phyloP scores from a whole-genome alignment of 192 early-diverging fungal genomes.

The Backusella tuberculispora region DNA sequence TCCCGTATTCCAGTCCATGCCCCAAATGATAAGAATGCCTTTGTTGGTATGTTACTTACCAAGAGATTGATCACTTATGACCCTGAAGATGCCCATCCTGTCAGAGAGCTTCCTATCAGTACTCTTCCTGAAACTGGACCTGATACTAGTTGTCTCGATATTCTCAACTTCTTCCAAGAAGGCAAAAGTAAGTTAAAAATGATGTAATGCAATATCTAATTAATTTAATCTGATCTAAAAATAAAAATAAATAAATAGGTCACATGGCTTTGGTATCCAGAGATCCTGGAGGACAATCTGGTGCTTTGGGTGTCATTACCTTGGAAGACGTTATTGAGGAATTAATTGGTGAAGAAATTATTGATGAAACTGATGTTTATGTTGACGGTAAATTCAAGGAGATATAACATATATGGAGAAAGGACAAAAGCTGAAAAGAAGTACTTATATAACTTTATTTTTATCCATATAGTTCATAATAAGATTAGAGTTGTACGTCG shows the following conservation, averaged over 20 bases:
- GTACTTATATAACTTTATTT: not conserved
- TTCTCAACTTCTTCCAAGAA: slow-evolving; percentile 84
- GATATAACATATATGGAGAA: not conserved
- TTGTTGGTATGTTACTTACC: slow-evolving; percentile 80
- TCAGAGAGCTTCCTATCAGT: slow-evolving; percentile 60
- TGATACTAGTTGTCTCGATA: slow-evolving; percentile 68
- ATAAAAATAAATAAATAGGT: slow-evolving; percentile 25
- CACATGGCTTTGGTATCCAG: slow-evolving; percentile 74
- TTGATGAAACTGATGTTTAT: slow-evolving; percentile 38
- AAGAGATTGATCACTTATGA: slow-evolving; percentile 78
- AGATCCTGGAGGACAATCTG: slow-evolving; percentile 53
- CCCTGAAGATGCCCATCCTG: slow-evolving; percentile 67
- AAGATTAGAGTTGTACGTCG: slow-evolving; percentile 62
- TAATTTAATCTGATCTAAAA: not conserved
- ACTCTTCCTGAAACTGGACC: slow-evolving; percentile 57
- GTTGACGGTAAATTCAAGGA: slow-evolving; percentile 22
- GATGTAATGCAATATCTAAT: not conserved
- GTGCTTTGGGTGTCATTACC: slow-evolving; percentile 74
- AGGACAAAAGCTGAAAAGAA: not conserved
- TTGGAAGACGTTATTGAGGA: slow-evolving; percentile 87
- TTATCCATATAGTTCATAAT: slow-evolving; percentile 48
- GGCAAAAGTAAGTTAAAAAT: slow-evolving; percentile 58
- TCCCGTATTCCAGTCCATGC: slow-evolving; percentile 77
- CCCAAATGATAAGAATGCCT: slow-evolving; percentile 57
- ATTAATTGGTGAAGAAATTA: slow-evolving; percentile 67